A percentile compares a stretch with the other conserved stretches of the same genome.
Evolutionary conservation across 495 filamentous ascomycete genomes (phyloP).

Genomic region (Talaromyces stipitatus): DNA sequence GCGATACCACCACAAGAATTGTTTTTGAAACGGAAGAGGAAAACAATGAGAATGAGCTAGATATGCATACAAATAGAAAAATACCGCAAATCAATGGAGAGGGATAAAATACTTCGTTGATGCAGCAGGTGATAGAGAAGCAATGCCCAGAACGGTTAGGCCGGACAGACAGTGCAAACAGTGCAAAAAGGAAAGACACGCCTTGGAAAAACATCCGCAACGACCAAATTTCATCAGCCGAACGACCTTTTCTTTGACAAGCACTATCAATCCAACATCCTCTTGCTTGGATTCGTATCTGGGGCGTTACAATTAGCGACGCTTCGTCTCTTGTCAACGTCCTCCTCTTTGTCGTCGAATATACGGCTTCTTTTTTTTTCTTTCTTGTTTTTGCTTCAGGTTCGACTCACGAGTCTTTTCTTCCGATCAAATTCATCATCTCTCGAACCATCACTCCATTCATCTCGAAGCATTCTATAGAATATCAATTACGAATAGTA

Average conservation of each 20-base stretch:
- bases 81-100: background rate
- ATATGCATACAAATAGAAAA: background rate
- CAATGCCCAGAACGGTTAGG: background rate
- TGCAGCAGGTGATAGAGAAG: background rate
- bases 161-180: background rate
- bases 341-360: background rate
- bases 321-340: background rate
- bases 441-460: conserved; percentile 1
- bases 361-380: background rate
- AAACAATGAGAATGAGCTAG: background rate
- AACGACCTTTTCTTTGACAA: background rate
- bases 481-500: background rate
- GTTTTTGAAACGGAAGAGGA: background rate
- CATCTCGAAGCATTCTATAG: background rate
- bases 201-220: conserved; percentile 4
- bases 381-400: background rate
- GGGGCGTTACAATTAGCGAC: background rate
- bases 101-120: background rate
- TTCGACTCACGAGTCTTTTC: conserved; percentile 11
- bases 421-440: conserved; percentile 15
- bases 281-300: background rate
- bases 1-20: background rate
- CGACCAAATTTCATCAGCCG: conserved; percentile 8
- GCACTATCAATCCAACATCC: background rate
- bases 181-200: conserved; percentile 2